phyloP scores from a whole-genome alignment of 2,329 filamentous ascomycete species.

The Calonectria henricotiae region DNA sequence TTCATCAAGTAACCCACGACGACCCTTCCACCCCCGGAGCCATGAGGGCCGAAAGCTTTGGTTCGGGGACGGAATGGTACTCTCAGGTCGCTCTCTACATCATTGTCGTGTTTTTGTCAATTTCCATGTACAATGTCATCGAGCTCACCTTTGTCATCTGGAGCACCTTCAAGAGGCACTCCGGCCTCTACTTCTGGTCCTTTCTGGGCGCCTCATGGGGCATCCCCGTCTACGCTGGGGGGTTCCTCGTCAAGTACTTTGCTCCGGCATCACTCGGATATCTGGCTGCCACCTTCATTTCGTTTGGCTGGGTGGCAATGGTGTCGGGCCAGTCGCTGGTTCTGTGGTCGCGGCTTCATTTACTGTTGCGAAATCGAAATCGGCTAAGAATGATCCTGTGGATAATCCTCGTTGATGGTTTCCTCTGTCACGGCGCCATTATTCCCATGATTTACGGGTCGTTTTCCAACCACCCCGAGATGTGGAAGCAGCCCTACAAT shows the following conservation, averaged over 20 bases:
- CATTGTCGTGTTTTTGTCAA: conserved; percentile 54
- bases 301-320: conserved; percentile 62
- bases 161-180: conserved; percentile 56
- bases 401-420: conserved; percentile 72
- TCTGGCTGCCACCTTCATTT: conserved; percentile 46
- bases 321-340: conserved; percentile 76
- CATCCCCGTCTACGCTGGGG: conserved; percentile 60
- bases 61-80: conserved; percentile 47
- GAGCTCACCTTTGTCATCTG: conserved; percentile 59
- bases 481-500: conserved; percentile 57
- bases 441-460: conserved; percentile 71
- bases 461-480: conserved; percentile 55
- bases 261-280: conserved; percentile 44
- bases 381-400: conserved; percentile 67
- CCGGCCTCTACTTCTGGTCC: conserved; percentile 61
- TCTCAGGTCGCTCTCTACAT: conserved; percentile 46
- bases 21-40: neutral
- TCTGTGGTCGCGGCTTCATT: conserved; percentile 75
- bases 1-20: neutral
- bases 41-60: conserved; percentile 44
- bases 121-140: conserved; percentile 58
- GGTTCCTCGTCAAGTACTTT: conserved; percentile 64
- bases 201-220: conserved; percentile 57
- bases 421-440: conserved; percentile 70
- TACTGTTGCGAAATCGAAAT: conserved; percentile 69